Conservation (phyloP, 352 stramenopile genomes). For the Globisporangium cederbergense region DNA sequence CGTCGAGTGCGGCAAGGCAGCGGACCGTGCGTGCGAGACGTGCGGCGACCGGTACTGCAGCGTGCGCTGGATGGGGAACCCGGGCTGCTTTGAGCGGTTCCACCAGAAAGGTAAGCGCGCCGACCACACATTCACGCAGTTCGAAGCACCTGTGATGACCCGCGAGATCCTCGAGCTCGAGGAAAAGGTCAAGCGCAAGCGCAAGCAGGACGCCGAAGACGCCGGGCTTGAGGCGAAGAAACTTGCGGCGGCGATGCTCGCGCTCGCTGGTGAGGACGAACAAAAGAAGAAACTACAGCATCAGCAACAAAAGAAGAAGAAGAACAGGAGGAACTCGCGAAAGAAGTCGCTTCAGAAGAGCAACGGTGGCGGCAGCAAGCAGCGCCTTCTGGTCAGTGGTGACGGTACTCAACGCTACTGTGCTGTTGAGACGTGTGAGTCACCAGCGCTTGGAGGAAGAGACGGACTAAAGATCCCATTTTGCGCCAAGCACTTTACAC, state of each 20-base stretch:
- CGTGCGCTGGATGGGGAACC: constrained; percentile 80
- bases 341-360: constrained; percentile 17
- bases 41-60: constrained; percentile 83
- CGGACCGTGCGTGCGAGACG: constrained; percentile 56
- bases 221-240: constrained; percentile 53
- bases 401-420: constrained; percentile 18
- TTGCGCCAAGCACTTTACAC: constrained; percentile 54
- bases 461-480: constrained; percentile 28
- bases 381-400: not conserved
- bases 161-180: constrained; percentile 54
- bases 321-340: constrained; percentile 26
- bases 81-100: constrained; percentile 81
- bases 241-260: constrained; percentile 40
- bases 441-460: constrained; percentile 20
- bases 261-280: constrained; percentile 4
- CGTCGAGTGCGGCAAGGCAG: constrained; percentile 69
- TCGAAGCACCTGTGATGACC: constrained; percentile 29
- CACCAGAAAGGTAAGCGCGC: constrained; percentile 67
- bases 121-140: constrained; percentile 43
- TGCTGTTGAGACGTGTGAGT: constrained; percentile 38
- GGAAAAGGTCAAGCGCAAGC: constrained; percentile 50
- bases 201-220: constrained; percentile 41
- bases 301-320: constrained; percentile 22
- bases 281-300: constrained; percentile 8
- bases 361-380: constrained; percentile 8